A percentile compares a stretch with the other conserved stretches of the same genome.
Conservation (phyloP, 2,329 filamentous ascomycete genomes). For the Trichoderma sp. region DNA sequence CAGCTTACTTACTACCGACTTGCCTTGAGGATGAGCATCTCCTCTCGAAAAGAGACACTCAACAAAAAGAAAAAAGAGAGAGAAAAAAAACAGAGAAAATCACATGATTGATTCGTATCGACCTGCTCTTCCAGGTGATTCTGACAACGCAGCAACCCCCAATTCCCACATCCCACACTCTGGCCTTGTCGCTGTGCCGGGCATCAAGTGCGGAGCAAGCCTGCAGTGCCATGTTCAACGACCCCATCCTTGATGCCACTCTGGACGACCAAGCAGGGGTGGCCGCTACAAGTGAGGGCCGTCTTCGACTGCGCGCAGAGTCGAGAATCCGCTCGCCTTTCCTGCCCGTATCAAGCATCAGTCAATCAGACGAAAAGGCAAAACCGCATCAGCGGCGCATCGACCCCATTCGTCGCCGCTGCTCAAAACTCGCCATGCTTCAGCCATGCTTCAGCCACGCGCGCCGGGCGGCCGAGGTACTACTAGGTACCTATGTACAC, state of each 20-base stretch:
- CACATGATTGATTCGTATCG: not conserved
- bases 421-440: not conserved
- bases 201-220: constrained; percentile 5
- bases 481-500: too few species aligned
- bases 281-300: not conserved
- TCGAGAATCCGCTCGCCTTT: not conserved
- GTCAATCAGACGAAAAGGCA: not conserved
- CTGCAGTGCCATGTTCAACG: not conserved
- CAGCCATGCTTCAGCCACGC: not conserved
- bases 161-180: not conserved
- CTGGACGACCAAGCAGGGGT: not conserved
- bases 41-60: not conserved
- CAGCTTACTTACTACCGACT: not conserved
- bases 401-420: not conserved
- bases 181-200: not conserved
- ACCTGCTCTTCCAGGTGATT: not conserved
- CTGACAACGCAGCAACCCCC: not conserved
- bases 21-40: not conserved
- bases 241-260: constrained; percentile 1
- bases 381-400: constrained; percentile 11
- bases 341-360: not conserved
- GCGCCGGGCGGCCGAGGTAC: not conserved
- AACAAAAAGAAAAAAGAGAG: not conserved
- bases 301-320: not conserved
- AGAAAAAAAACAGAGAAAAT: not conserved